Evolutionary conservation across 2,329 filamentous ascomycete genomes (phyloP), one percentile per base, ranked within the genome.

Genomic region (Domatiomyces globalis): DNA sequence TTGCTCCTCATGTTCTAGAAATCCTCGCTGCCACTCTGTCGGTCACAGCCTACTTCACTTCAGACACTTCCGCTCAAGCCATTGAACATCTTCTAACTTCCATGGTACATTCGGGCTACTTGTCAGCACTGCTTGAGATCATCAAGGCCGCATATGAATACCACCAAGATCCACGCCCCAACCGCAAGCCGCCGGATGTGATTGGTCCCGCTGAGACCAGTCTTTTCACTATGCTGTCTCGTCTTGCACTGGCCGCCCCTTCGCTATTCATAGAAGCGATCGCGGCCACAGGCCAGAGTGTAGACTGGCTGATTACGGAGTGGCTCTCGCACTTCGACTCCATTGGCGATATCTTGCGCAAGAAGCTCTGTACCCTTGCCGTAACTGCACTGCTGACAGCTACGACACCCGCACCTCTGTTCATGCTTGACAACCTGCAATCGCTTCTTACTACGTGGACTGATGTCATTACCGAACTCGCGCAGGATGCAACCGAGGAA

Each of bases 161-260:
- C 2, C 83, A 85, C 60, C 83, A 94, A 64, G 87, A 85, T 0
- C 85, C 85, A 0, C 90, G 92, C 0, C 89, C 90, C 0, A 85
- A 86, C 61, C 77, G 77, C 22, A 84, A 77, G 58, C 73, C 79
- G 18, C 77, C 81, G 43, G 78, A 79, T 27, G 77, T 95, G 33
- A 83, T 84, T 60, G 80, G 81, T 10, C 76, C 88, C 9, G 82
- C 85, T 0, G 81, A 95, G 63, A 85, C 85, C 0, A 86, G 95
- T 63, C 95, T 94, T 65, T 84, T 94, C 62, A 78, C 80, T 4
- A 80, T 96, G 1, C 74, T 98, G 1, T 83, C 87, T 1, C 83
- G 89, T 1, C 76, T 96, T 15, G 79, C 83, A 0, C 70, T 94
- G 1, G 81, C 82, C 0, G 84, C 84, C 39, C 86, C 89, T 0